Base-by-base conservation (phyloP, 495 filamentous ascomycete genomes). In the Amniculicola lignicola region DNA sequence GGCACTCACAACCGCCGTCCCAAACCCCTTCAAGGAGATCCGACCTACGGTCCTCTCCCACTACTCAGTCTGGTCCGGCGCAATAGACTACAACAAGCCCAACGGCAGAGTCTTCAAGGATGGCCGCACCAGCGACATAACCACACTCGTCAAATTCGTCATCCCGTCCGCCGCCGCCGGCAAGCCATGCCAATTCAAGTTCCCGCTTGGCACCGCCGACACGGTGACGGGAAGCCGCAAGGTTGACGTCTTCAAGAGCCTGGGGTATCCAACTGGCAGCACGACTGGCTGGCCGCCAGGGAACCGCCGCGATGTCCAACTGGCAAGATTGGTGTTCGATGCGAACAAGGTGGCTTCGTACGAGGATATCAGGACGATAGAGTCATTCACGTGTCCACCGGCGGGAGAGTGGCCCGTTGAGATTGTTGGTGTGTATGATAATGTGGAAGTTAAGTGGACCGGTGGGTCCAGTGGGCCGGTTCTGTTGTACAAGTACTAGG, bases 61-160 rank as follows among this genome's bases (percentile, higher is more conserved):
- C 21, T 60, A 54, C 50, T 19, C 29, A n/a, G 24, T 54, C 31
- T 25, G 15, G 23, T 47, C 40, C n/a, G 57, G 57, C 18, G 42
- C 29, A 4, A 48, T 60, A 12, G 22, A 9, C 6, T 51, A 54
- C 55, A 45, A 51, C 14, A 2, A 15, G 0, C 1, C 27, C 4
- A 19, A 14, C 1, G 57, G 57, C 31, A 27, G 37, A 14, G 31
- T 54, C 14, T 18, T 4, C 37, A 60, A 60, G 18, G 25, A 22
- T 18, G 35, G 38, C 36, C 4, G 25, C 19, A 9, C 3, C 18
- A 3, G 29, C n/a, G 46, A 51, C 25, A 18, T 12, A 5, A 40
- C 40, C 29, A 60, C 57, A 7, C 41, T 60, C 1, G 35, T 37
- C 7, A 60, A 48, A 29, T 60, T 60, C 49, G 18, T 4, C 40